phyloP scores from a whole-genome alignment of 192 early-diverging fungal genomes.

The Coemansia interrupta region DNA sequence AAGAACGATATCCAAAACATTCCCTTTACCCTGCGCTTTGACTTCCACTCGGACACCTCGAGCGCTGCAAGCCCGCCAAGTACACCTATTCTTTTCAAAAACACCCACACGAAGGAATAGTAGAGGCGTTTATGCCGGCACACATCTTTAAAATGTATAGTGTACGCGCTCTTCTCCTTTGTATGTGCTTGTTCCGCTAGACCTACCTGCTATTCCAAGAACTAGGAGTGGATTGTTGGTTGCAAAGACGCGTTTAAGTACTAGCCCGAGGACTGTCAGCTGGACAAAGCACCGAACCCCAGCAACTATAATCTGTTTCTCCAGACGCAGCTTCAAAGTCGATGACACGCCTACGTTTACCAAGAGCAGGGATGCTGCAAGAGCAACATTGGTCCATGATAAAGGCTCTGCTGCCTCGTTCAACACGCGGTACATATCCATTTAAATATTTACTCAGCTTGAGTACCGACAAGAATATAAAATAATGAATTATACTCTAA shows the following conservation, averaged over 20 bases:
- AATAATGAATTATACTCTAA: background rate
- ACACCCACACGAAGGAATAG: background rate
- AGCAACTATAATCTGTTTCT: conserved; percentile 61
- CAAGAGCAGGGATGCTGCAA: conserved; percentile 34
- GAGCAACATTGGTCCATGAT: conserved; percentile 40
- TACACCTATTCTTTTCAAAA: conserved; percentile 18
- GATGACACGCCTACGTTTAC: conserved; percentile 34
- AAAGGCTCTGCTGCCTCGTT: conserved; percentile 14
- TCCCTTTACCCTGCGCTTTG: conserved; percentile 64
- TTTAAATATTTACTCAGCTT: too few relatives aligned
- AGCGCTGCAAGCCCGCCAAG: conserved; percentile 46
- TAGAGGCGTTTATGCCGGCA: background rate
- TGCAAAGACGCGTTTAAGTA: conserved; percentile 67
- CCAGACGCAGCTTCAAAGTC: conserved; percentile 23
- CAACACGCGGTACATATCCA: too few relatives aligned
- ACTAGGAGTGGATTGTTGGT: conserved; percentile 56
- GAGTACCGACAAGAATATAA: background rate
- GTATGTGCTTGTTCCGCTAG: background rate
- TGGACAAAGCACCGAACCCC: conserved; percentile 73
- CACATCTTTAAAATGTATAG: conserved; percentile 44
- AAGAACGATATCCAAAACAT: conserved; percentile 64
- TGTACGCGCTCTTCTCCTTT: background rate
- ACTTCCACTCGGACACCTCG: conserved; percentile 52
- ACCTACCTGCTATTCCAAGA: conserved; percentile 55
- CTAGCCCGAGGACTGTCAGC: conserved; percentile 68